Evolutionary conservation across 345 rosid species (phyloP).

Genomic region (Schrenkiella parvula): DNA sequence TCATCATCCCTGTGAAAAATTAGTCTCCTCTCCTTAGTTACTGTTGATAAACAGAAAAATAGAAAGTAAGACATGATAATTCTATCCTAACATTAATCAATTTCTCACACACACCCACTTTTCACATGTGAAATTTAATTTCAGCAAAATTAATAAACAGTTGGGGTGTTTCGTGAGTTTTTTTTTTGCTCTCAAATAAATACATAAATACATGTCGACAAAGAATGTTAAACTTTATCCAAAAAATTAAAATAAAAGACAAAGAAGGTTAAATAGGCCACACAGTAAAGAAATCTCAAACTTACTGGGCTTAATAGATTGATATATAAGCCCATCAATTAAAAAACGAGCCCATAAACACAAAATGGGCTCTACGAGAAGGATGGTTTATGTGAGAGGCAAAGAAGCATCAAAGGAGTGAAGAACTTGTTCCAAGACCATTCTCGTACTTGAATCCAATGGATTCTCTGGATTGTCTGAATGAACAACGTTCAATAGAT

Average conservation of each 20-base stretch:
- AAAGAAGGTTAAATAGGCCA: too few relatives aligned
- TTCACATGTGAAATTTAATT: constrained; percentile 4
- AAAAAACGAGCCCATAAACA: not conserved
- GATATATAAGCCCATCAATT: not conserved
- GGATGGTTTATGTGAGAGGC: constrained; percentile 4
- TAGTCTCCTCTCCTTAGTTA: constrained; percentile 3
- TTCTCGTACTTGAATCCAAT: constrained; percentile 53
- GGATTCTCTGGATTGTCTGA: constrained; percentile 77
- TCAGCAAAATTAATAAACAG: not conserved
- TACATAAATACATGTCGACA: not conserved
- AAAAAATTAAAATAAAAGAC: too few relatives aligned
- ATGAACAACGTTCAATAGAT: constrained; percentile 64
- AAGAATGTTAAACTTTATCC: not conserved
- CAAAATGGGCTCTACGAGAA: not conserved
- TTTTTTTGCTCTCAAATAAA: not conserved
- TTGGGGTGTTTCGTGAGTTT: not conserved
- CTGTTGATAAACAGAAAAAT: constrained; percentile 24
- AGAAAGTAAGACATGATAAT: constrained; percentile 7
- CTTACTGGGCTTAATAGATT: not conserved
- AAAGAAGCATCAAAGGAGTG: constrained; percentile 60
- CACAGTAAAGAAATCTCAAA: not conserved
- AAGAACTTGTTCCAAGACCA: constrained; percentile 64
- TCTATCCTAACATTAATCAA: not conserved
- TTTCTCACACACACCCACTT: not conserved
- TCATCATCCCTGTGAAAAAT: not conserved